Percentiles rank a stretch among this genome's conserved stretches.
Conservation (phyloP, 768 basidiomycete genomes). For the Rickenella mellea region DNA sequence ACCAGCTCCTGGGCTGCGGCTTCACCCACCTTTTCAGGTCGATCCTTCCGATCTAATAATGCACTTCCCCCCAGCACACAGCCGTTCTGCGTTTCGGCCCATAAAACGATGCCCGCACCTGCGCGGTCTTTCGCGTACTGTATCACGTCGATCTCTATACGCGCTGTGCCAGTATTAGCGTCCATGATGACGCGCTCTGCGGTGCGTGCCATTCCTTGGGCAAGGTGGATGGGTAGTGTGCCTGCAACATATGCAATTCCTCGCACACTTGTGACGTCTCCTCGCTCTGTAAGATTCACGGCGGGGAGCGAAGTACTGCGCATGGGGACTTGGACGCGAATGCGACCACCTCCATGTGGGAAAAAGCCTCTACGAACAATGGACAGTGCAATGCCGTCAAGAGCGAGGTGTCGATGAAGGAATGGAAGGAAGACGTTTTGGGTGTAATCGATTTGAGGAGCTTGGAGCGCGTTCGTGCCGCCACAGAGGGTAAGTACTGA, state of each 20-base stretch:
- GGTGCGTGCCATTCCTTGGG: conserved; percentile 9
- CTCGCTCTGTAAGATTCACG: conserved; percentile 47
- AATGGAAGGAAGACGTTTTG: conserved; percentile 63
- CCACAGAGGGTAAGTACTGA: conserved; percentile 51
- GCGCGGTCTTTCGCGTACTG: neutral
- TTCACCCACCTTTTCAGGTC: conserved; percentile 40
- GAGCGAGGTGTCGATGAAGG: conserved; percentile 34
- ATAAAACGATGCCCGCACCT: conserved; percentile 65
- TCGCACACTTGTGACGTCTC: conserved; percentile 36
- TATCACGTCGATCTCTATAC: neutral
- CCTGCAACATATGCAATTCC: conserved; percentile 62
- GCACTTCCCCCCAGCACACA: conserved; percentile 64
- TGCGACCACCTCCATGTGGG: conserved; percentile 64
- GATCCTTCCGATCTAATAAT: conserved; percentile 41
- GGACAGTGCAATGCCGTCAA: conserved; percentile 28
- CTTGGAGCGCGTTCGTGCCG: conserved; percentile 62
- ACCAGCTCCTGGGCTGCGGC: conserved; percentile 53
- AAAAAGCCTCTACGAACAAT: conserved; percentile 58
- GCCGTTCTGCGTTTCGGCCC: conserved; percentile 64
- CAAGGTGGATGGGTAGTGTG: conserved; percentile 42
- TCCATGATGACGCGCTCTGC: neutral
- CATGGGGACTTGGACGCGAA: conserved; percentile 30
- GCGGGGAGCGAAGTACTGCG: conserved; percentile 20
- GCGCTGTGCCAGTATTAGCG: neutral
- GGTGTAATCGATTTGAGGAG: conserved; percentile 72